Percentiles rank a stretch among this genome's conserved stretches.
Evolutionary conservation across 768 basidiomycete genomes (phyloP).

Genomic region (Daedaleopsis nitida): DNA sequence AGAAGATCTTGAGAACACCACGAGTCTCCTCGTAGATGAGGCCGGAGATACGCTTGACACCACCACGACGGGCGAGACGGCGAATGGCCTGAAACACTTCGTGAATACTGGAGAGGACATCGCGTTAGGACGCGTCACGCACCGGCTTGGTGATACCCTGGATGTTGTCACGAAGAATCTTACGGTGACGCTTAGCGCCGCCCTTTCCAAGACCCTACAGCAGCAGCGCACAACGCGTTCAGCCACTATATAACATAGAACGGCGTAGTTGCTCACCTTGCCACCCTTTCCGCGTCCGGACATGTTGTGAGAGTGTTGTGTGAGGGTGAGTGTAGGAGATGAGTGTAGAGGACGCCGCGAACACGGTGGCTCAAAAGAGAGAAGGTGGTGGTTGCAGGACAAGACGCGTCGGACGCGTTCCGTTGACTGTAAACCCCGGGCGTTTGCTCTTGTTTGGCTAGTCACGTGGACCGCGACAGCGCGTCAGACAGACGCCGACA

Average conservation of each 20-base stretch:
- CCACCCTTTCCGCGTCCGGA: constrained; percentile 82
- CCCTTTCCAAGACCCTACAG: constrained; percentile 74
- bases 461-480: constrained; percentile 17
- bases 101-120: neutral
- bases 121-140: constrained; percentile 10
- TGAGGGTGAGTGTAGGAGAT: constrained; percentile 13
- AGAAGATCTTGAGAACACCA: constrained; percentile 65
- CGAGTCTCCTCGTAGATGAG: constrained; percentile 69
- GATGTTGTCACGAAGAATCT: constrained; percentile 81
- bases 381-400: constrained; percentile 18
- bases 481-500: constrained; percentile 8
- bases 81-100: constrained; percentile 30
- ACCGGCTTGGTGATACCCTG: constrained; percentile 76
- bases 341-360: constrained; percentile 11
- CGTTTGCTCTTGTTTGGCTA: constrained; percentile 22
- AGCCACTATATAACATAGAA: neutral
- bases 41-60: constrained; percentile 65
- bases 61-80: constrained; percentile 64
- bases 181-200: constrained; percentile 78
- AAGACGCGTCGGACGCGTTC: constrained; percentile 26
- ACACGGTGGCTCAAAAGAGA: constrained; percentile 12
- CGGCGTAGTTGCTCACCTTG: constrained; percentile 45
- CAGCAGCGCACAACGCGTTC: neutral
- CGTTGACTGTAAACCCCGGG: constrained; percentile 13
- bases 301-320: constrained; percentile 43